Evolutionary conservation across 2,329 filamentous ascomycete genomes (phyloP).

Genomic region (Xylaria sp.): DNA sequence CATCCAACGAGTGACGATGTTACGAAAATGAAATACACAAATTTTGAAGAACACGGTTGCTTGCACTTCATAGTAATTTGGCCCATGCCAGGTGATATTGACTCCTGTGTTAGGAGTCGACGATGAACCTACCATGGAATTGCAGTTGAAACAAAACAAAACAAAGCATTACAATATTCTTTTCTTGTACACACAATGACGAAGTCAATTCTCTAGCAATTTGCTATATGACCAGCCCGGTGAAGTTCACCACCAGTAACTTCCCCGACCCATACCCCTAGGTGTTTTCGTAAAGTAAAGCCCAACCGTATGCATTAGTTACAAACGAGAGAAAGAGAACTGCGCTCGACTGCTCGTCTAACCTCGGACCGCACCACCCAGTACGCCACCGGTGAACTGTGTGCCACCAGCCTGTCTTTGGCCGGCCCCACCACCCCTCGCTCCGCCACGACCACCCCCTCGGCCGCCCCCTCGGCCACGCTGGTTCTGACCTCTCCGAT

Average conservation of each 20-base stretch:
- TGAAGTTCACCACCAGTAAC: conserved; percentile 21
- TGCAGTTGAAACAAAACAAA: not conserved
- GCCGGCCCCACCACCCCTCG: conserved; percentile 59
- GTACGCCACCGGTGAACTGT: conserved; percentile 79
- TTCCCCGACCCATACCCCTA: conserved; percentile 27
- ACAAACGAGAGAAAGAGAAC: conserved; percentile 33
- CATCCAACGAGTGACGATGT: not conserved
- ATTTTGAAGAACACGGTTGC: not conserved
- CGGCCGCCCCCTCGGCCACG: conserved; percentile 63
- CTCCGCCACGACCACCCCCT: conserved; percentile 46
- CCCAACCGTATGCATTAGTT: conserved; percentile 34
- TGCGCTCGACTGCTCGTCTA: conserved; percentile 39
- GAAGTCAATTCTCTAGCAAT: conserved; percentile 29
- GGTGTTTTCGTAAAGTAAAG: conserved; percentile 28
- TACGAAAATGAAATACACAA: not conserved
- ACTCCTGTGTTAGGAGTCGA: not conserved
- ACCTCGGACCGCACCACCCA: conserved; percentile 69
- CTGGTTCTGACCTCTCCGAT: conserved; percentile 79
- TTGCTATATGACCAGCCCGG: conserved; percentile 26
- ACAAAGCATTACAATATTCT: not conserved
- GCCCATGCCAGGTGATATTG: not conserved
- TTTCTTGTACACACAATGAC: not conserved
- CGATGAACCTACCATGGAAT: not conserved
- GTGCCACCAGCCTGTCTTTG: conserved; percentile 73
- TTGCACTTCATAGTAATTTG: not conserved